Percentiles rank a stretch among this genome's conserved stretches.
Evolutionary conservation across 345 rosid genomes (phyloP).

Genomic region (Eucalyptus leucophloia): DNA sequence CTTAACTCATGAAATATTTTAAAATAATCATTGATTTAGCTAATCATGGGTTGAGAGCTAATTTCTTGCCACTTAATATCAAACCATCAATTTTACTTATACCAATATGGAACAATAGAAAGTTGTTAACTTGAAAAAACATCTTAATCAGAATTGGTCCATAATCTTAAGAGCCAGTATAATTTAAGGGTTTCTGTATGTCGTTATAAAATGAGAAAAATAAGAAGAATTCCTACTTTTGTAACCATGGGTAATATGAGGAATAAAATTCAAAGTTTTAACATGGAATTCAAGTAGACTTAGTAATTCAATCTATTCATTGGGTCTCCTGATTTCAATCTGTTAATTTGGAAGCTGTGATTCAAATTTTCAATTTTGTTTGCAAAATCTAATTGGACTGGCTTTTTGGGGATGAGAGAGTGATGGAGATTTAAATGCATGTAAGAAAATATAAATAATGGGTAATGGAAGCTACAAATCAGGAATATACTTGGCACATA

Average conservation of each 20-base stretch:
- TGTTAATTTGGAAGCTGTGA: not conserved
- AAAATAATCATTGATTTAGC: not conserved
- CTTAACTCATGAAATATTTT: not conserved
- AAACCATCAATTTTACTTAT: not conserved
- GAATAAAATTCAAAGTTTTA: not conserved
- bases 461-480: not conserved
- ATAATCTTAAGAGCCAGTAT: not conserved
- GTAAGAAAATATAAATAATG: not conserved
- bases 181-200: not conserved
- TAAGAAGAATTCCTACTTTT: not conserved
- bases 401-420: not conserved
- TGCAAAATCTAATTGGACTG: not conserved
- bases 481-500: not conserved
- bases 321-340: not conserved
- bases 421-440: not conserved
- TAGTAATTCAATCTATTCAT: not conserved
- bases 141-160: not conserved
- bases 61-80: not conserved
- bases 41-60: not conserved
- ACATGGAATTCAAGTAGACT: not conserved
- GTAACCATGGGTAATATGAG: not conserved
- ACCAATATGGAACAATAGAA: not conserved
- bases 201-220: not conserved
- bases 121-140: not conserved
- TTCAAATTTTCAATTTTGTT: not conserved